These are phyloP conservation scores for Biancaea sappan DNA, from an alignment of 306 rosid species.

Conservation along the genomic window DNA sequence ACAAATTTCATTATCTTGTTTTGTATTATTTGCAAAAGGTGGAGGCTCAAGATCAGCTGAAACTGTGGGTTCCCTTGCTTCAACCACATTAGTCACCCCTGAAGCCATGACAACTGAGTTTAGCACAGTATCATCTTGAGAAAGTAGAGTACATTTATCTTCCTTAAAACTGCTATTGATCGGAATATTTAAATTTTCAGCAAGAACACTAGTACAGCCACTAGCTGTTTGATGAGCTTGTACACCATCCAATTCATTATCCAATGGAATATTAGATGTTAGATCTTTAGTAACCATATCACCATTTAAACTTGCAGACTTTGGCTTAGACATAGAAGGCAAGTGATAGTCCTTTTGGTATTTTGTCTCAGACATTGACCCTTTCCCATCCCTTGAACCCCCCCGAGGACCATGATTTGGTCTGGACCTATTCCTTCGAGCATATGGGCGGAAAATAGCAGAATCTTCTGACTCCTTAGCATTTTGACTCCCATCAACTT, in stretches of 20 bases:
- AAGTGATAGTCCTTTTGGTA: slow-evolving; percentile 48
- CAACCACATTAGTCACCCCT: slow-evolving; percentile 43
- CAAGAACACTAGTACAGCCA: slow-evolving; percentile 36
- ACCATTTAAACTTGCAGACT: slow-evolving; percentile 63
- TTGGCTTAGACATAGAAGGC: slow-evolving; percentile 51
- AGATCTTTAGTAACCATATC: slow-evolving; percentile 43
- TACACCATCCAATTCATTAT: slow-evolving; percentile 49
- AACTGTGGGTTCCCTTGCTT: slow-evolving; percentile 43
- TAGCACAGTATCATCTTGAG: slow-evolving; percentile 43
- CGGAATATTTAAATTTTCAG: slow-evolving; percentile 47
- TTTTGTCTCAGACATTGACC: slow-evolving; percentile 41
- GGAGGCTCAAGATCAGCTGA: slow-evolving; percentile 42
- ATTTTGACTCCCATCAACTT: slow-evolving; percentile 65
- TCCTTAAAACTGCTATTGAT: slow-evolving; percentile 42
- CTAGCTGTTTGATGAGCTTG: slow-evolving; percentile 33
- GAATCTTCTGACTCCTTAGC: slow-evolving; percentile 84
- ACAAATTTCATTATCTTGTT: slow-evolving; percentile 45
- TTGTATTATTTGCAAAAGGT: slow-evolving; percentile 40
- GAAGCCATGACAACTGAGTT: slow-evolving; percentile 39
- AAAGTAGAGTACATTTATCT: slow-evolving; percentile 42
- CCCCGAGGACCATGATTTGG: slow-evolving; percentile 72
- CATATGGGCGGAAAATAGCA: slow-evolving; percentile 80
- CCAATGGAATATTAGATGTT: slow-evolving; percentile 45
- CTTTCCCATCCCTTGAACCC: slow-evolving; percentile 55
- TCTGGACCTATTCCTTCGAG: slow-evolving; percentile 84